Base-by-base conservation (phyloP, 441 rosid species). In the Geranium incanum region DNA sequence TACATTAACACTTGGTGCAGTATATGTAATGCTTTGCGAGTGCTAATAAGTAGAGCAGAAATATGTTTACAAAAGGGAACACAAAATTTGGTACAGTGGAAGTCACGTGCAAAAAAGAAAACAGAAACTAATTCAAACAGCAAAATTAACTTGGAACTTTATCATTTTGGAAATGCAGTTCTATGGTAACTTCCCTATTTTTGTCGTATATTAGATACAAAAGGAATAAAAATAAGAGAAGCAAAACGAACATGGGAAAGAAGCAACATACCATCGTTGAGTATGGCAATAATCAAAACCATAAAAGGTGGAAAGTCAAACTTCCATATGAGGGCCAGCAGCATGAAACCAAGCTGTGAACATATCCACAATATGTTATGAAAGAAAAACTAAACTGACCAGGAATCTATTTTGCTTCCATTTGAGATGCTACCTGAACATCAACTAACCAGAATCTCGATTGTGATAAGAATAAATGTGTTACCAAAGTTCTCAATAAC, bases 261-360 rank as follows among this genome's bases (percentile, higher is more conserved):
- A 13, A 75, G 69, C 36, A 72, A 88, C 95, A 0, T 70, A 95
- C 98, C 99, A 73, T 95, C 99, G 74, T 95, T 95, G 41, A 92
- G 92, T 75, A 95, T 89, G 33, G 99, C 99, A 64, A 95, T 95
- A 72, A 92, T 89, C 81, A 95, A 96, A 83, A 95, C 97, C 98
- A 95, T 95, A 78, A 95, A 95, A 43, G 99, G 99, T 39, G 99
- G 99, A 76, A 95, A 95, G 78, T 95, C 99, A 73, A 95, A 95
- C 86, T 86, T 72, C 96, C 99, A 95, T 76, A 95, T 87, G 73
- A 95, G 97, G 6, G 98, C 98, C 78, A 95, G 84, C 60, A 95
- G 86, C 99, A 95, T 90, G 86, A 95, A 95, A 70, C 95, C 95
- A 78, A 89, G 86, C 95, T 89, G 83, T 48, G 41, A 80, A 21